These are phyloP conservation scores for Salix dunnii DNA, from an alignment of 345 rosid species.

Conservation along the genomic window DNA sequence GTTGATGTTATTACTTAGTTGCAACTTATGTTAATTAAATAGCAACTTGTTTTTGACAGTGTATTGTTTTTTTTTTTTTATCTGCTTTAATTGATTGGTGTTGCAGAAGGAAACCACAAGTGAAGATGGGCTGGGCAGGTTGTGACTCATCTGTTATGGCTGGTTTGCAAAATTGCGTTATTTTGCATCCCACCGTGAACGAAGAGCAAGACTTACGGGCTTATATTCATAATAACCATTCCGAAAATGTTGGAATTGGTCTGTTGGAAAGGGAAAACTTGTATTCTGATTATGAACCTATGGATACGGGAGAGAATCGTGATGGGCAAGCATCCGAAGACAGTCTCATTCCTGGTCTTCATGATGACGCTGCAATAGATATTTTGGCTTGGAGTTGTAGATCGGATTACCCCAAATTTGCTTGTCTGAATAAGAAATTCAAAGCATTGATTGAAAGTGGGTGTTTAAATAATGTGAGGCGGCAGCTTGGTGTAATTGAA, in stretches of 20 bases:
- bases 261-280: slow-evolving; percentile 16
- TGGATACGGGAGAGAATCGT: slow-evolving; percentile 22
- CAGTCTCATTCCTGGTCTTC: slow-evolving; percentile 66
- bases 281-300: slow-evolving; percentile 13
- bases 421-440: slow-evolving; percentile 58
- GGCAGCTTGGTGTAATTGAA: slow-evolving; percentile 46
- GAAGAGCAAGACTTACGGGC: slow-evolving; percentile 10
- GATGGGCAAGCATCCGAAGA: slow-evolving; percentile 19
- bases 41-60: neutral
- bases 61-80: neutral
- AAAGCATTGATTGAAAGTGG: slow-evolving; percentile 47
- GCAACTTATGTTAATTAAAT: neutral
- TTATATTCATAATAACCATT: slow-evolving; percentile 6
- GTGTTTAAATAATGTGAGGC: slow-evolving; percentile 52
- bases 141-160: slow-evolving; percentile 7
- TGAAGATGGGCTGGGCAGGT: slow-evolving; percentile 17
- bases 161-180: slow-evolving; percentile 12
- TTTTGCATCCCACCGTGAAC: neutral
- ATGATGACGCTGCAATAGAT: slow-evolving; percentile 64
- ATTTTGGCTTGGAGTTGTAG: slow-evolving; percentile 63
- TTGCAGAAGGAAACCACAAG: slow-evolving; percentile 5
- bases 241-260: slow-evolving; percentile 12
- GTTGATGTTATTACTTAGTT: neutral
- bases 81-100: neutral
- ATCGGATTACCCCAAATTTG: slow-evolving; percentile 54